Base-by-base conservation (phyloP, 257 asterid genomes). In the Echites panduratus region DNA sequence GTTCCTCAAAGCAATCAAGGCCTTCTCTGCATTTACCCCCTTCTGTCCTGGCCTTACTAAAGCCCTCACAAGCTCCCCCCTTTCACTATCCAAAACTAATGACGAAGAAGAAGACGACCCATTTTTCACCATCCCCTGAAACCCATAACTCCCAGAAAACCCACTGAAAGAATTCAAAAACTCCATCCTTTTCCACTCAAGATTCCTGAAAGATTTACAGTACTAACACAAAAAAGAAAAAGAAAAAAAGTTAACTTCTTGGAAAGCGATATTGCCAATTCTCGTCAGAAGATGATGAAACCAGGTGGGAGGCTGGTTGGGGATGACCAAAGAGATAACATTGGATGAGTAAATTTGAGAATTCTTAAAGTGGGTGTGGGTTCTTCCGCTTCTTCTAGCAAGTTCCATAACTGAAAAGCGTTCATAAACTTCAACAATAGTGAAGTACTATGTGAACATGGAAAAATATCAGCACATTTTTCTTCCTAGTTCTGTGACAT, bases 1-100 rank as follows among this genome's bases (percentile, higher is more conserved):
- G 77, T 89, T 91, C 83, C 87, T 83, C 81, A 91, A 54, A 78
- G 97, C 96, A 47, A 87, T 81, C 87, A 88, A 75, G 67, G 88
- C 92, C 82, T 91, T 91, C 70, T 91, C 96, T 0, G 86, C 88
- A 48, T 66, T 87, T 11, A 76, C 86, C 52, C 74, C 79, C 73
- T 84, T 86, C 17, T 71, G 84, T 14, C 82, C 85, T 58, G 90
- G 88, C 72, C 82, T 86, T 66, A 74, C 79, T 75, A 84, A 38
- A 10, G 85, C 79, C 81, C 80, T 85, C 70, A 87, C 94, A 35
- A 86, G 90, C 80, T 90, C 95, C 45, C 90, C 90, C 61, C 80
- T 82, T 56, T 89, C 89, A 66, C 71, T 77, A 84, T 90, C 88
- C 83, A 87, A 80, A 63, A 88, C 64, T 85, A 90, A 71, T 17